phyloP scores from a whole-genome alignment of 2,329 filamentous ascomycete species.

The Teratosphaeria pseudoeucalypti region DNA sequence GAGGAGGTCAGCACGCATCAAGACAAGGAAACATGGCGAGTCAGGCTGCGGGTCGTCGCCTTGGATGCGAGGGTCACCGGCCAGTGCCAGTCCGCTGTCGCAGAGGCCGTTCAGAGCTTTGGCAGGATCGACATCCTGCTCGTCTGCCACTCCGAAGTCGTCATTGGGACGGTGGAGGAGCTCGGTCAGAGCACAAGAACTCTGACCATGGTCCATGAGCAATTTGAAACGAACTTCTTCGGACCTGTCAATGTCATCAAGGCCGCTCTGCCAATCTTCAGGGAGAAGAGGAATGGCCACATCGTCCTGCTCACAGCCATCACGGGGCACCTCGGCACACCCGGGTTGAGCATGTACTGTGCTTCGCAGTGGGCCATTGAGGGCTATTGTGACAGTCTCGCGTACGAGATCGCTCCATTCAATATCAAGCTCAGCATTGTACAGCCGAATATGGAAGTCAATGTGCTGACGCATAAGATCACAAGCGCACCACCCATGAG shows the following conservation, averaged over 20 bases:
- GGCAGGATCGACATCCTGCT: slow-evolving; percentile 81
- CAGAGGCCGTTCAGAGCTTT: slow-evolving; percentile 75
- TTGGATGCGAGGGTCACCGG: slow-evolving; percentile 50
- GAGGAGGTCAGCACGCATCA: slow-evolving; percentile 40
- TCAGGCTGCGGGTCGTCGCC: slow-evolving; percentile 56
- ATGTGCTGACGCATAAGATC: slow-evolving; percentile 76
- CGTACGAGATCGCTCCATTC: slow-evolving; percentile 91
- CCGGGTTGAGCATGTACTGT: slow-evolving; percentile 81
- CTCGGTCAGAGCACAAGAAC: slow-evolving; percentile 63
- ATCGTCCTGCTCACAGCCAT: slow-evolving; percentile 84
- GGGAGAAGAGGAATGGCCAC: slow-evolving; percentile 73
- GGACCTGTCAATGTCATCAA: slow-evolving; percentile 94
- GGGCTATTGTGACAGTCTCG: slow-evolving; percentile 86
- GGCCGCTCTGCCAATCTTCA: slow-evolving; percentile 68
- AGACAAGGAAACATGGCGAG: slow-evolving; percentile 64
- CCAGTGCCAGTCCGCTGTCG: slow-evolving; percentile 75
- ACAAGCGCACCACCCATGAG: slow-evolving; percentile 70
- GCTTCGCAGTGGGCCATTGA: slow-evolving; percentile 91
- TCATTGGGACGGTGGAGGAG: slow-evolving; percentile 87
- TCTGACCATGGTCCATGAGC: slow-evolving; percentile 70
- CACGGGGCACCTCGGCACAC: slow-evolving; percentile 84
- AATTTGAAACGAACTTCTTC: slow-evolving; percentile 93
- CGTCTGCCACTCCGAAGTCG: slow-evolving; percentile 79
- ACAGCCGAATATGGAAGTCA: slow-evolving; percentile 88
- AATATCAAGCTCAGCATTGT: slow-evolving; percentile 94